Percentiles rank a stretch among this genome's conserved stretches.
phyloP scores from a whole-genome alignment of 2,329 filamentous ascomycete species.

The Aspergillus ochraceus region DNA sequence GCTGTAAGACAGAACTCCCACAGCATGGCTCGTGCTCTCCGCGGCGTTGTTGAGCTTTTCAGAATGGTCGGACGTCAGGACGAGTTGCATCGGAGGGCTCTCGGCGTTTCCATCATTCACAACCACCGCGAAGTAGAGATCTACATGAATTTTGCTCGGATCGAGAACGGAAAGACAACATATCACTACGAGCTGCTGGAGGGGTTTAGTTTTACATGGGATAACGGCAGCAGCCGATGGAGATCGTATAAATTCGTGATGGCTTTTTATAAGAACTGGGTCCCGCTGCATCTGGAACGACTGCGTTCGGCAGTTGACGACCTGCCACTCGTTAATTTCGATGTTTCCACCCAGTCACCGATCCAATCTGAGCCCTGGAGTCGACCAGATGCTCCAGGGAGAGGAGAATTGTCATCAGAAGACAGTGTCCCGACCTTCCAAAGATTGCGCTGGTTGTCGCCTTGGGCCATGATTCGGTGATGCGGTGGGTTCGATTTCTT shows the following conservation, averaged over 20 bases:
- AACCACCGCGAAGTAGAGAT: background rate
- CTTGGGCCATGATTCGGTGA: too few relatives aligned
- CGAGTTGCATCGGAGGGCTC: constrained; percentile 5
- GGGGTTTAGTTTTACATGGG: too few relatives aligned
- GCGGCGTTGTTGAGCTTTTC: constrained; percentile 4
- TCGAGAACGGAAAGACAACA: too few relatives aligned
- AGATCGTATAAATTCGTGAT: constrained; percentile 6
- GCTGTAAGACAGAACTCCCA: constrained; percentile 3
- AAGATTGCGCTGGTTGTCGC: too few relatives aligned
- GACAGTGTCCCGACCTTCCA: too few relatives aligned
- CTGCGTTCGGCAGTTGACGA: constrained; percentile 1
- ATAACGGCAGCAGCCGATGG: background rate
- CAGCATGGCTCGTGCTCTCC: constrained; percentile 2
- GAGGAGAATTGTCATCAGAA: too few relatives aligned
- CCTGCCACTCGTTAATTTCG: background rate
- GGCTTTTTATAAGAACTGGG: constrained; percentile 6
- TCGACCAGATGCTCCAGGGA: too few relatives aligned
- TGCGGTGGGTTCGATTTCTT: too few relatives aligned
- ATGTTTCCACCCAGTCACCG: too few relatives aligned
- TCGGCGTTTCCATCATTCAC: constrained; percentile 5
- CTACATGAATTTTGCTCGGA: too few relatives aligned
- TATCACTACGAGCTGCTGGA: too few relatives aligned
- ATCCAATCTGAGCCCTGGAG: too few relatives aligned
- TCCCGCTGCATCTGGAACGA: background rate
- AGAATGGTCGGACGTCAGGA: background rate